Base-by-base conservation (phyloP, 495 filamentous ascomycete genomes). In the Thermothielavioides terrestris region DNA sequence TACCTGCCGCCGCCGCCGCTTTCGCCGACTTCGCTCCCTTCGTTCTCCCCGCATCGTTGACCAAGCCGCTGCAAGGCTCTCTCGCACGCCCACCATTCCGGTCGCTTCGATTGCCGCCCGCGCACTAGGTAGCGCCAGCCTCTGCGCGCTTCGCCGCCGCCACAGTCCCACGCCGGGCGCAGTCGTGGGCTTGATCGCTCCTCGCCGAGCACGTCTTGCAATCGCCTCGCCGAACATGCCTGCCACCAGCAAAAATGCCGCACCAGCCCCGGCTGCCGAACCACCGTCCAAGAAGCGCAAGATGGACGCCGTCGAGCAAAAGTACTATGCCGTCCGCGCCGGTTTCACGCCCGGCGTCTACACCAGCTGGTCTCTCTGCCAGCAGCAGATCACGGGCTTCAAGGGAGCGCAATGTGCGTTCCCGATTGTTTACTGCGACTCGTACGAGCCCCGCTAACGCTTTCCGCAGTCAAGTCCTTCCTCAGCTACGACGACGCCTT, bases 281-380 rank as follows among this genome's bases (percentile, higher is more conserved):
- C 28, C 42, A 5, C 9, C 50, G 1, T 60, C 63, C 45, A 71
- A 55, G 46, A 74, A 72, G 60, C 64, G 70, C 49, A 75, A 72
- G 60, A 48, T 57, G 41, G 62, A 67, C 25, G 37, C 59, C 23
- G 48, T 34, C 20, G 54, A 62, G 25, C 70, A 75, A 48, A 95
- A 92, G 68, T 95, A 82, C 68, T 98, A 97, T 65, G 88, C 85
- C 11, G 92, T 98, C 21, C 81, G 83, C 32, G 74, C 71, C 18
- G 92, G 92, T 7, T 75, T 78, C 50, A 78, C 71, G 22, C 89
- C 92, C 1, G 92, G 89, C 4, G 81, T 98, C n/a, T 98, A 95
- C 66, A 77, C 80, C 57, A 81, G 69, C 41, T 98, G 88, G 86
- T 65, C 68, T 15, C 85, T 92, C 44, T 95, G 89, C 61, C 70